Conservation (phyloP, 2,329 filamentous ascomycete species). For the Ceratocystis cubensis region DNA sequence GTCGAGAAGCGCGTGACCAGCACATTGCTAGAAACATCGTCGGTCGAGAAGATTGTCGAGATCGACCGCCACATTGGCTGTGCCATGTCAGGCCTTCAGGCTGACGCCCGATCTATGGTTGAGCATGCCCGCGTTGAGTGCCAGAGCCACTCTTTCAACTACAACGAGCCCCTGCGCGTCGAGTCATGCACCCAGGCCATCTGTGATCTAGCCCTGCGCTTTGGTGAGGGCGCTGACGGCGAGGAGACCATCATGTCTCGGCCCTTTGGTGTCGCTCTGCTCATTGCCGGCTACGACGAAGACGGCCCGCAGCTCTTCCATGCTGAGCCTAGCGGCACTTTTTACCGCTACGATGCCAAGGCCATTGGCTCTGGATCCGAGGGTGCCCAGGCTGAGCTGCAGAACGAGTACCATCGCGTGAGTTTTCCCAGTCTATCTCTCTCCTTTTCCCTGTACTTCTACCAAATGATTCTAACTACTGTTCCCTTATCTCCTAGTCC, state of each 20-base stretch:
- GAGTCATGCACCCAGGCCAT: slow-evolving; percentile 99
- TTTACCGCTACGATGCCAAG: slow-evolving; percentile 98
- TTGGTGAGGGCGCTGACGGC: slow-evolving; percentile 92
- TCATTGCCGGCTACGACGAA: slow-evolving; percentile 96
- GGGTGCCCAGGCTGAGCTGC: slow-evolving; percentile 91
- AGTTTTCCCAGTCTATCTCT: slow-evolving; percentile 20
- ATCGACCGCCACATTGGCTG: slow-evolving; percentile 98
- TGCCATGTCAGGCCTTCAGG: slow-evolving; percentile 96
- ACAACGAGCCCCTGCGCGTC: slow-evolving; percentile 84
- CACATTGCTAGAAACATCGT: slow-evolving; percentile 90
- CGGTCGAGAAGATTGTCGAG: slow-evolving; percentile 98
- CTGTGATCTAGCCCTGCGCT: slow-evolving; percentile 89
- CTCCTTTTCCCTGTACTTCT: not conserved
- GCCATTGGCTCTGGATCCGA: slow-evolving; percentile 96
- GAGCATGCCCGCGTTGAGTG: slow-evolving; percentile 97
- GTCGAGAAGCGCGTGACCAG: slow-evolving; percentile 99
- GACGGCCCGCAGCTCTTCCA: slow-evolving; percentile 96
- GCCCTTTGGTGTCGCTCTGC: slow-evolving; percentile 87
- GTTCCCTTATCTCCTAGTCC: slow-evolving; percentile 41
- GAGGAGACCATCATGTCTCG: slow-evolving; percentile 98
- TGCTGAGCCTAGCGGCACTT: slow-evolving; percentile 93
- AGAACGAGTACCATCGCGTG: slow-evolving; percentile 96
- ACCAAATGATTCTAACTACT: not conserved
- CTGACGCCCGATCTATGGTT: slow-evolving; percentile 92
- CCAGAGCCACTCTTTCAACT: slow-evolving; percentile 96